Evolutionary conservation across 2,329 filamentous ascomycete species (phyloP).

Genomic region (Thielaviopsis populi): DNA sequence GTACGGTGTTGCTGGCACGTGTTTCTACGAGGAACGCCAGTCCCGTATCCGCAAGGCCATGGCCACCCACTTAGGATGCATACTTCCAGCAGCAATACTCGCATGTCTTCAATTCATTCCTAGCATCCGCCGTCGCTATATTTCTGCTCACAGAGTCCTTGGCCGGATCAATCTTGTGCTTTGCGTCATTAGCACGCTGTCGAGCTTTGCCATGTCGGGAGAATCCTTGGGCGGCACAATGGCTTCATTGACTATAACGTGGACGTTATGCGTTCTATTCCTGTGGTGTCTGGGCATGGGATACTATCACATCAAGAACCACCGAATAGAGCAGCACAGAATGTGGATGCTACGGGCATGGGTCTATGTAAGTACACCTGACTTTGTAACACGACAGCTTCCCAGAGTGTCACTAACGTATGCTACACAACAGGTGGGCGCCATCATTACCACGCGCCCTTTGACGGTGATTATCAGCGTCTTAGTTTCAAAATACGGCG

Average conservation of each 20-base stretch:
- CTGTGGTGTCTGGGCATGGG: background rate
- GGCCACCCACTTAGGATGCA: background rate
- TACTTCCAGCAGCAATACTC: constrained; percentile 8
- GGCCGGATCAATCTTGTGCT: constrained; percentile 1
- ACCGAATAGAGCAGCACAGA: constrained; percentile 3
- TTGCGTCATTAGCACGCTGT: background rate
- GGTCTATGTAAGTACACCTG: constrained; percentile 8
- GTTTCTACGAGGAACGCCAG: constrained; percentile 10
- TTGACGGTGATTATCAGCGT: background rate
- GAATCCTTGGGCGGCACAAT: constrained; percentile 1
- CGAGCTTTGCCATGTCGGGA: constrained; percentile 3
- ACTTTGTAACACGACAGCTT: background rate
- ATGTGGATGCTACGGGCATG: constrained; percentile 11
- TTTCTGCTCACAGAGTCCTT: background rate
- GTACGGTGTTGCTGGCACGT: constrained; percentile 6
- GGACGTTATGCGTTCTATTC: constrained; percentile 2
- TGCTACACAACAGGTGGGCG: background rate
- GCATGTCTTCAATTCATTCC: constrained; percentile 11
- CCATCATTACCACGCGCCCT: background rate
- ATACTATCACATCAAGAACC: background rate
- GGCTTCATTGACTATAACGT: constrained; percentile 3
- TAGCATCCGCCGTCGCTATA: constrained; percentile 3
- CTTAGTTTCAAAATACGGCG: background rate
- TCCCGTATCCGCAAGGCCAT: constrained; percentile 1
- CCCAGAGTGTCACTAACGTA: background rate